Evolutionary conservation across 2,329 filamentous ascomycete species (phyloP).

Genomic region (Monosporascus sp.): DNA sequence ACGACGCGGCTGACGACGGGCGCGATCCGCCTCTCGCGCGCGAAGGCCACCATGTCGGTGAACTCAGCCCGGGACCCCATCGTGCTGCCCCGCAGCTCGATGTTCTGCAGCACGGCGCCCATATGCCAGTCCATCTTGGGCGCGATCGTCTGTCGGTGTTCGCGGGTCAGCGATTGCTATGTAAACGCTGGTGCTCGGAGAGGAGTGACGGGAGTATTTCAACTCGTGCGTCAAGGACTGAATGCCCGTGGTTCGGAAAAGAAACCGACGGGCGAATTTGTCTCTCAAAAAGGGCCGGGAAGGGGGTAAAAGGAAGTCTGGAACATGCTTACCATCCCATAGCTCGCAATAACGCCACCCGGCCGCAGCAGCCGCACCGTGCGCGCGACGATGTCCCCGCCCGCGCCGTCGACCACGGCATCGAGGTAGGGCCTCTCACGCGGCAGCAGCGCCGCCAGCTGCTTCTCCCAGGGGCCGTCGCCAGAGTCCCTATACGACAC

Average conservation of each 20-base stretch:
- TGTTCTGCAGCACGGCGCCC: conserved; percentile 77
- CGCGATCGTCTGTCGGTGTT: conserved; percentile 48
- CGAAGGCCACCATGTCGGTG: conserved; percentile 82
- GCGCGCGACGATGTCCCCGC: conserved; percentile 69
- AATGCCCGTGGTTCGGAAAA: no score
- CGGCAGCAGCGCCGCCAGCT: conserved; percentile 59
- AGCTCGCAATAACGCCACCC: conserved; percentile 79
- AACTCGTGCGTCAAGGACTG: no score
- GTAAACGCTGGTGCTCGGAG: no score
- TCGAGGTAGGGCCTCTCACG: conserved; percentile 66
- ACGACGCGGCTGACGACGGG: conserved; percentile 74
- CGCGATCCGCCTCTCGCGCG: conserved; percentile 64
- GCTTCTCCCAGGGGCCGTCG: conserved; percentile 64
- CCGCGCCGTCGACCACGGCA: conserved; percentile 85
- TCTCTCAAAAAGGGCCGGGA: no score
- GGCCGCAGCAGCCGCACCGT: conserved; percentile 68
- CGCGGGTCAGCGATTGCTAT: no score
- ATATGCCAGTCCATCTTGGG: conserved; percentile 87
- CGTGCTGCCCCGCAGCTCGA: conserved; percentile 79
- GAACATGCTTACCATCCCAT: conserved; percentile 62
- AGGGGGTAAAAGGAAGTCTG: no score
- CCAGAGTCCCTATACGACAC: conserved; percentile 71
- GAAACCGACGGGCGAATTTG: no score
- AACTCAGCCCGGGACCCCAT: conserved; percentile 93
- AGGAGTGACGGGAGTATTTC: no score